Evolutionary conservation across 208 protist species (phyloP), one percentile per base, ranked within the genome.

Genomic region (Acanthamoeba castellanii): DNA sequence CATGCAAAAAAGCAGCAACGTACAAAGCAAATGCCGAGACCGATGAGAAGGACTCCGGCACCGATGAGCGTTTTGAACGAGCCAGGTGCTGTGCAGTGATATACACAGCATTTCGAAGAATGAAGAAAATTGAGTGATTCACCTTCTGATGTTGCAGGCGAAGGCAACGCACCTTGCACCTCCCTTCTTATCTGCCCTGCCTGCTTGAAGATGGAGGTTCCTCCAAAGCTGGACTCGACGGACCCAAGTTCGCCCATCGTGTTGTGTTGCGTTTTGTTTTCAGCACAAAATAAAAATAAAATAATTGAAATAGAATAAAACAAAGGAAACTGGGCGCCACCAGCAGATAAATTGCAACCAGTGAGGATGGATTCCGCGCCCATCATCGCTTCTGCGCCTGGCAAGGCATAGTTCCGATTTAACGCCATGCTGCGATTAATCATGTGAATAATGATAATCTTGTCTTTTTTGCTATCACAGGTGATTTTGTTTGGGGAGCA

Each of bases 401-500:
- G 76, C 22, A 84, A 84, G 76, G 64, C 64, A 70, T 6, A 11
- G 64, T 42, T 0, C 30, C 57, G 64, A 20, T 16, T 70, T 30
- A 47, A 6, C 22, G 45, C 88, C 20, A 27, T 14, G 55, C 25
- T 61, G 61, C 30, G 13, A 22, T 76, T 42, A 32, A 42, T 74
- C 16, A 7, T 22, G 55, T 25, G 55, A 61, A 27, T 22, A 61
- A 61, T 25, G 55, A 13, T 11, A 61, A 25, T 27, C 59, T 66
- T 66, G 0, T 47, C 13, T 47, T 61, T 16, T 27, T 61, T 13
- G 61, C 61, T 22, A 1, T 0, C 20, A 14, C 98, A 98, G 95
- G 72, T 97, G 18, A 98, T 98, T 34, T 91, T 98, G 32, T 97
- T 97, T 59, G 97, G 97, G 37, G 97, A 98, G 76, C 97, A 98